A percentile compares a stretch with the other conserved stretches of the same genome.
Evolutionary conservation across 176 grass and related monocot species (phyloP).

Genomic region (Carex parvula): DNA sequence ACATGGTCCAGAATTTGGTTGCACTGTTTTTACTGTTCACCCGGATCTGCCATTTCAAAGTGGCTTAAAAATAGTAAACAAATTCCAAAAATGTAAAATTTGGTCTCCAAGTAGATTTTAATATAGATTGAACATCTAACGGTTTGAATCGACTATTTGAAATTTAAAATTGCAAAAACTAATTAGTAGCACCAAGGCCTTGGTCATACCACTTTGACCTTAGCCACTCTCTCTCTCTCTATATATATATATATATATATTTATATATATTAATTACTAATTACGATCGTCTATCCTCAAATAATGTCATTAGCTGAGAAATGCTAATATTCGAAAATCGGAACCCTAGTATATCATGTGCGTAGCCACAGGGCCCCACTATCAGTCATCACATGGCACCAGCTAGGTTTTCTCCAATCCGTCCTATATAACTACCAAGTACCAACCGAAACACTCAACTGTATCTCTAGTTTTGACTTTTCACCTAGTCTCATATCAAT

Average conservation of each 20-base stretch:
- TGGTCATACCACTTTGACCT: too few species aligned
- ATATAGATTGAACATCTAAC: too few species aligned
- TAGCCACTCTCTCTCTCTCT: too few species aligned
- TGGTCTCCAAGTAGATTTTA: too few species aligned
- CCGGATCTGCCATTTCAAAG: too few species aligned
- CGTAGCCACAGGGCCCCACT: background rate
- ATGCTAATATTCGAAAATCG: background rate
- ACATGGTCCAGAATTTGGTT: too few species aligned
- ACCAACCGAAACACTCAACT: background rate
- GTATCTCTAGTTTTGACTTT: background rate
- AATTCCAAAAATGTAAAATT: too few species aligned
- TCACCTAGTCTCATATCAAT: background rate
- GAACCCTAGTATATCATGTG: background rate
- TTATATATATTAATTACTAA: background rate
- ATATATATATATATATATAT: background rate
- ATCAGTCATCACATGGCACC: background rate
- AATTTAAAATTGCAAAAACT: too few species aligned
- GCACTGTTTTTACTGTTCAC: too few species aligned
- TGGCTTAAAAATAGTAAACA: too few species aligned
- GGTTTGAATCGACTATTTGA: too few species aligned
- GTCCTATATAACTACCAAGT: slow-evolving; percentile 24
- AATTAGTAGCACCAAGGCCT: too few species aligned
- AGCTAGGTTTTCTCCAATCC: background rate
- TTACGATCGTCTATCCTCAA: background rate
- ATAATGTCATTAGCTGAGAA: background rate